These are phyloP conservation scores for Vigna reflexopilosa DNA, from an alignment of 306 rosid species.

Conservation along the genomic window DNA sequence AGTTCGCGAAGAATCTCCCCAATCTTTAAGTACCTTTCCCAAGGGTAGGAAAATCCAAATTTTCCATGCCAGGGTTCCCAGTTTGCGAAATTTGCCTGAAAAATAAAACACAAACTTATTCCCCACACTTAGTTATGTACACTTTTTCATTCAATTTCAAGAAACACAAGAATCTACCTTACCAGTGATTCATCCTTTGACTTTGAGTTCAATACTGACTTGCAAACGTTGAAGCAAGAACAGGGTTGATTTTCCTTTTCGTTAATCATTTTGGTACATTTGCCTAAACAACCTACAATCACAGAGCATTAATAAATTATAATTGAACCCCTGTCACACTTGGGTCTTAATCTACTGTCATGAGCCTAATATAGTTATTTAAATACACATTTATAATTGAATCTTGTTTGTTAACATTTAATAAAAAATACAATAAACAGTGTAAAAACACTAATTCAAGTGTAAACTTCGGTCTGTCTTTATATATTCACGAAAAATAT, in stretches of 20 bases:
- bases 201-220: conserved; percentile 69
- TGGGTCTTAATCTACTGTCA: too few relatives aligned
- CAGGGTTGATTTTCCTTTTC: conserved; percentile 52
- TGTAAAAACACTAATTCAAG: too few relatives aligned
- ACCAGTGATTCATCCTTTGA: conserved; percentile 82
- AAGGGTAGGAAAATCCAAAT: conserved; percentile 85
- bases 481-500: too few relatives aligned
- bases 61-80: conserved; percentile 99
- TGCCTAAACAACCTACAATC: conserved; percentile 66
- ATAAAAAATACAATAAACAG: too few relatives aligned
- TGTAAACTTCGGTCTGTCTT: too few relatives aligned
- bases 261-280: conserved; percentile 44
- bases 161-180: not conserved
- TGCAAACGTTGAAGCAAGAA: conserved; percentile 55
- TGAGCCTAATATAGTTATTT: too few relatives aligned
- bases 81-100: conserved; percentile 83
- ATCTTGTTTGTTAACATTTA: too few relatives aligned
- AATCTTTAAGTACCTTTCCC: conserved; percentile 77
- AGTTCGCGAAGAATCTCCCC: conserved; percentile 77
- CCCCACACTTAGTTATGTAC: not conserved
- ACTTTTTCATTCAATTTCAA: not conserved
- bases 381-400: too few relatives aligned
- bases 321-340: too few relatives aligned
- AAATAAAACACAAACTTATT: not conserved
- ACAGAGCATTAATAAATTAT: not conserved